A percentile compares a stretch with the other conserved stretches of the same genome.
Conservation (phyloP, 352 stramenopile genomes). For the Globisporangium middletonii region DNA sequence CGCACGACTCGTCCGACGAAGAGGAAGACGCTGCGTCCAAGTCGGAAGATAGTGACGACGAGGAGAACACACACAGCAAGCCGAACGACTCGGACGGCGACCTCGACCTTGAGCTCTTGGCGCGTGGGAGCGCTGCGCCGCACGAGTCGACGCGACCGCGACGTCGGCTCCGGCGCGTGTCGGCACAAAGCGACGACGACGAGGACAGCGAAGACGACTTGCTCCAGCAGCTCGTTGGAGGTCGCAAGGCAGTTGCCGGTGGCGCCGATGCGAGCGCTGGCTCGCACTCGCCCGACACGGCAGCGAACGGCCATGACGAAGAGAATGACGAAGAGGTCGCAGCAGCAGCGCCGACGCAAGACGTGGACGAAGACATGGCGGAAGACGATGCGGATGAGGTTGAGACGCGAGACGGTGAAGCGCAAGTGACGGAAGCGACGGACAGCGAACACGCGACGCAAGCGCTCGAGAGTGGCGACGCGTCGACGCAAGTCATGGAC, state of each 20-base stretch:
- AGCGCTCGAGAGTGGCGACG: constrained; percentile 3
- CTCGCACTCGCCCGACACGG: background rate
- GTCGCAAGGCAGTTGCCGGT: background rate
- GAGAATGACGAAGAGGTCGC: background rate
- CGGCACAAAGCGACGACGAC: constrained; percentile 32
- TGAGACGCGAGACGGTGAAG: constrained; percentile 5
- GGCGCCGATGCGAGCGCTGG: background rate
- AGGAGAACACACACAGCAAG: constrained; percentile 4
- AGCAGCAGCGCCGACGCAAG: background rate
- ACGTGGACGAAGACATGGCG: background rate
- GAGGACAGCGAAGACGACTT: constrained; percentile 40
- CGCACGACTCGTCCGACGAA: constrained; percentile 62
- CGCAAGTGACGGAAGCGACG: background rate
- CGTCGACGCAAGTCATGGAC: background rate
- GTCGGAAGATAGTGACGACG: background rate
- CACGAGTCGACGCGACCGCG: constrained; percentile 29
- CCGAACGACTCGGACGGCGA: constrained; percentile 5
- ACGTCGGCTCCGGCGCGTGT: constrained; percentile 40
- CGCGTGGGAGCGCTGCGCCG: constrained; percentile 10
- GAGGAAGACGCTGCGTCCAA: constrained; percentile 13
- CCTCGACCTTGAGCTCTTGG: constrained; percentile 11
- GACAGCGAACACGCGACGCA: background rate
- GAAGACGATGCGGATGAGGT: background rate
- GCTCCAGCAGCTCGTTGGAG: constrained; percentile 8
- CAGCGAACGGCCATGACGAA: background rate